Percentiles rank a stretch among this genome's conserved stretches.
Conservation (phyloP, 352 stramenopile species). For the Phytophthora hibernalis region DNA sequence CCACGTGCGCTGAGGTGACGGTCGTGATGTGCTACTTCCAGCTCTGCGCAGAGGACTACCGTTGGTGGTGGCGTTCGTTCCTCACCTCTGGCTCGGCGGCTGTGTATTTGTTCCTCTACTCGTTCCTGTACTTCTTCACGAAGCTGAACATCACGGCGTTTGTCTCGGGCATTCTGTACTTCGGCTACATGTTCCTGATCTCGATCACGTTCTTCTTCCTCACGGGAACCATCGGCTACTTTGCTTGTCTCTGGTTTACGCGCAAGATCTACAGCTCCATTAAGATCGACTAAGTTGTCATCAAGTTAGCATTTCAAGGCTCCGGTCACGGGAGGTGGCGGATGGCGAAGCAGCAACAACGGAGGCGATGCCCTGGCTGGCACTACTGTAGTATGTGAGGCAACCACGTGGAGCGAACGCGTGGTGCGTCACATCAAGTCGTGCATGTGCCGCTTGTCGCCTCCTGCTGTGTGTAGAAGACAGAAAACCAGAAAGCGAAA, state of each 20-base stretch:
- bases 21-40: constrained; percentile 99
- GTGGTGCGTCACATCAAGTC: constrained; percentile 10
- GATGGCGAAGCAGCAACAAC: constrained; percentile 14
- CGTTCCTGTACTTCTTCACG: constrained; percentile 98
- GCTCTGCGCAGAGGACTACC: constrained; percentile 99
- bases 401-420: constrained; percentile 18
- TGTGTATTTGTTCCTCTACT: constrained; percentile 99
- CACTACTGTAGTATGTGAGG: not conserved
- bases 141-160: constrained; percentile 98
- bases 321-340: constrained; percentile 5
- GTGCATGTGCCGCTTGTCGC: constrained; percentile 16
- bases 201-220: constrained; percentile 98
- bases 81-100: constrained; percentile 95
- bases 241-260: constrained; percentile 99
- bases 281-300: constrained; percentile 90
- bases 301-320: constrained; percentile 32
- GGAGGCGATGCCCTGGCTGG: constrained; percentile 1
- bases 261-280: constrained; percentile 98
- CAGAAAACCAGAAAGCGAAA: constrained; percentile 34
- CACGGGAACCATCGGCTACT: constrained; percentile 96
- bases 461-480: constrained; percentile 36
- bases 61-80: constrained; percentile 98
- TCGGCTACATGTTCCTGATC: constrained; percentile 99
- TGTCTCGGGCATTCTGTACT: constrained; percentile 96
- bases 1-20: constrained; percentile 98